phyloP scores from a whole-genome alignment of 2,329 filamentous ascomycete species.

The Chaetomium olivaceum region DNA sequence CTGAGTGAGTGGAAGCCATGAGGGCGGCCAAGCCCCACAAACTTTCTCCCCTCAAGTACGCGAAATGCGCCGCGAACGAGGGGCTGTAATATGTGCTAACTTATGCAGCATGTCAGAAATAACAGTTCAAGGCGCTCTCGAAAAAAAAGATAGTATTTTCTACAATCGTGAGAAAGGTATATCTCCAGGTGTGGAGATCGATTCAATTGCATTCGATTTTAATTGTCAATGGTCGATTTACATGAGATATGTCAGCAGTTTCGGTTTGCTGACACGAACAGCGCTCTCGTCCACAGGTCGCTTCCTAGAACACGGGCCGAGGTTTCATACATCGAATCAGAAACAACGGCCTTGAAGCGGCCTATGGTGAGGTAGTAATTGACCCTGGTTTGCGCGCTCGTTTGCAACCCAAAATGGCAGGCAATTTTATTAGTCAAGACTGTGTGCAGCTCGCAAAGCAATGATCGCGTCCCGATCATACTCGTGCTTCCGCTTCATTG shows the following conservation, averaged over 20 bases:
- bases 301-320: neutral
- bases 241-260: neutral
- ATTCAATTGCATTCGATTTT: neutral
- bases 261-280: neutral
- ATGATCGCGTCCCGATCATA: slow-evolving; percentile 39
- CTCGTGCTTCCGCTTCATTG: slow-evolving; percentile 37
- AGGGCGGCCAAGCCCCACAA: neutral
- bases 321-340: neutral
- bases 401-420: too few species aligned
- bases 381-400: too few species aligned
- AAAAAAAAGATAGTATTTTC: neutral
- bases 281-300: neutral
- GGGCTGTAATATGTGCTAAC: too few species aligned
- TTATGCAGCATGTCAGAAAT: neutral
- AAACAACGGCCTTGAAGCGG: slow-evolving; percentile 13
- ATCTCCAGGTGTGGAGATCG: neutral
- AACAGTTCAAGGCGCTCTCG: neutral
- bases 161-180: neutral
- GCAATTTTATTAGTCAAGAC: slow-evolving; percentile 11
- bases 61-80: neutral
- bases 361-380: too few species aligned
- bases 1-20: neutral
- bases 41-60: too few species aligned
- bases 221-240: neutral
- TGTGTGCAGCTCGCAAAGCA: slow-evolving; percentile 38